These are phyloP conservation scores for Tetragonia tetragonoides DNA, from an alignment of 148 eudicot species.

Conservation along the genomic window DNA sequence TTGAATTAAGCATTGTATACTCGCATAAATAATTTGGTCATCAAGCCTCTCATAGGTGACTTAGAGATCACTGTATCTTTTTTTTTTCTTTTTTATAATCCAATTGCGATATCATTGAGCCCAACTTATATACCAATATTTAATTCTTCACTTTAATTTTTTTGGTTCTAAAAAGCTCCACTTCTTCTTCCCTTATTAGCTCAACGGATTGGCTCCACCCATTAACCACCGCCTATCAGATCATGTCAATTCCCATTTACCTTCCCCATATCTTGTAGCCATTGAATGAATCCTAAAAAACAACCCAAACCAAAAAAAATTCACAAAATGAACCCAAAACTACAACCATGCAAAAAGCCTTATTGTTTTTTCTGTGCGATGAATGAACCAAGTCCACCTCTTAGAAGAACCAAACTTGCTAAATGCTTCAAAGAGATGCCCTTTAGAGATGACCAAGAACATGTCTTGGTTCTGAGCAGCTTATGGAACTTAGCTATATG, in stretches of 20 bases:
- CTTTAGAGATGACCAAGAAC: conserved; percentile 42
- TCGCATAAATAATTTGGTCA: not conserved
- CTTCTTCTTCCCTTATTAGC: conserved; percentile 8
- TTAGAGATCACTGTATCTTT: conserved; percentile 10
- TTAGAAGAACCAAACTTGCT: conserved; percentile 41
- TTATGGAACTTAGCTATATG: conserved; percentile 81
- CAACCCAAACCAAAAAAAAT: not conserved
- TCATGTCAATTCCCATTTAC: not conserved
- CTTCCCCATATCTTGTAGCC: not conserved
- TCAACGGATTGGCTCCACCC: not conserved
- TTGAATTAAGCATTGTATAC: too few species aligned
- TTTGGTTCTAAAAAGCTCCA: too few species aligned
- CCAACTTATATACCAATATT: conserved; percentile 4
- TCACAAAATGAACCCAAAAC: conserved; percentile 18
- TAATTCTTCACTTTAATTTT: not conserved
- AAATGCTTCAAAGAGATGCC: conserved; percentile 53
- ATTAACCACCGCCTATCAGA: conserved; percentile 16
- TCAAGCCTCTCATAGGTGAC: not conserved
- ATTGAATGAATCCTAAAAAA: not conserved
- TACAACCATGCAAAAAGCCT: conserved; percentile 38
- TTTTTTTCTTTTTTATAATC: not conserved
- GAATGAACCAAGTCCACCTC: conserved; percentile 51
- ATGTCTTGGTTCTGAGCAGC: conserved; percentile 58
- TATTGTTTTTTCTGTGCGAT: conserved; percentile 74
- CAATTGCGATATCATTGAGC: conserved; percentile 14